These are phyloP conservation scores for Inosperma sp. DNA, from an alignment of 768 basidiomycete species.

Conservation along the genomic window DNA sequence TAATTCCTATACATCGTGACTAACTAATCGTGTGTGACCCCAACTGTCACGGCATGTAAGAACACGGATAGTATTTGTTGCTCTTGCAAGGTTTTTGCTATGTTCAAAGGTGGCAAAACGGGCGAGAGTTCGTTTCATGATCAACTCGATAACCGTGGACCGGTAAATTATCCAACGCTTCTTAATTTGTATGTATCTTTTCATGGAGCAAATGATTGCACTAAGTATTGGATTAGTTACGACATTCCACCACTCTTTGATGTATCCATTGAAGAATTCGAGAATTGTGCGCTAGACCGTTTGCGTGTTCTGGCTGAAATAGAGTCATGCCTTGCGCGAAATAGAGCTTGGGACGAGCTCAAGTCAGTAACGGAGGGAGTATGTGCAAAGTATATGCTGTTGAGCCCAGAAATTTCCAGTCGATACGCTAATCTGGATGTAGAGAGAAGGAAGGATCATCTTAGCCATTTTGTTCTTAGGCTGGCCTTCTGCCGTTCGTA, in stretches of 20 bases:
- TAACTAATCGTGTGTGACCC: too few relatives aligned
- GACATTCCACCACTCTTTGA: constrained; percentile 80
- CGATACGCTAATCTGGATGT: constrained; percentile 43
- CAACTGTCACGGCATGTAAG: too few relatives aligned
- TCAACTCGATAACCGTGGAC: constrained; percentile 30
- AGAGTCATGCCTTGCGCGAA: constrained; percentile 82
- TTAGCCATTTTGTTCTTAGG: constrained; percentile 90
- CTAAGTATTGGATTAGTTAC: constrained; percentile 52
- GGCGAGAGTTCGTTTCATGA: constrained; percentile 19
- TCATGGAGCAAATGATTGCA: constrained; percentile 1
- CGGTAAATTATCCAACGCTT: constrained; percentile 54
- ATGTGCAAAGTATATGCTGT: constrained; percentile 70
- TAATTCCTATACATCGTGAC: too few relatives aligned
- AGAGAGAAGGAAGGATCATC: constrained; percentile 77
- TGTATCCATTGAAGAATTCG: constrained; percentile 93
- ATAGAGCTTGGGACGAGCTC: constrained; percentile 76
- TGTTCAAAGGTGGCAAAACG: constrained; percentile 36
- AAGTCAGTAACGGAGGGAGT: constrained; percentile 57
- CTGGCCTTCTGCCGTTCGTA: constrained; percentile 96
- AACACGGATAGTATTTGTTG: too few relatives aligned
- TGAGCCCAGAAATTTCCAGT: constrained; percentile 52
- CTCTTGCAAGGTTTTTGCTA: constrained; percentile 17
- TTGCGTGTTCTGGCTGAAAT: constrained; percentile 87
- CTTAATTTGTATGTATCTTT: constrained; percentile 68
- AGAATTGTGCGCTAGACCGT: constrained; percentile 82